A percentile compares a stretch with the other conserved stretches of the same genome.
Evolutionary conservation across 352 stramenopile genomes (phyloP).

Genomic region (Pseudoperonospora humuli): DNA sequence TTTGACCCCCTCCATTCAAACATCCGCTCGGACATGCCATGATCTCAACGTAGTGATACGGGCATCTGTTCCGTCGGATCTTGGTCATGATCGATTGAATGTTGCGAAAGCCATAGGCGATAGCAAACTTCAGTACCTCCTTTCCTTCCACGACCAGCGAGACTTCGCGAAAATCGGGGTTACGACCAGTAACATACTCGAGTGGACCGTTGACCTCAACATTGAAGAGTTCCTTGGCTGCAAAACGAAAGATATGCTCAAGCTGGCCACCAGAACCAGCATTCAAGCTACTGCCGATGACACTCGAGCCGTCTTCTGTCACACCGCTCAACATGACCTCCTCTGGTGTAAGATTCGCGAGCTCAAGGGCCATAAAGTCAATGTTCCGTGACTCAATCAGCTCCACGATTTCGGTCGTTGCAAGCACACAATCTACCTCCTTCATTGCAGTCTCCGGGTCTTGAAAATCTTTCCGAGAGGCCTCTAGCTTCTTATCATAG

Average conservation of each 20-base stretch:
- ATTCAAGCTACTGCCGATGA: constrained; percentile 58
- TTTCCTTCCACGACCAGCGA: constrained; percentile 58
- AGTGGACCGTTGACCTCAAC: constrained; percentile 78
- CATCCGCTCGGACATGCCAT: constrained; percentile 98
- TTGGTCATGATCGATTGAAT: constrained; percentile 93
- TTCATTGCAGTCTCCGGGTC: constrained; percentile 53
- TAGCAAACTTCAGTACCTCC: constrained; percentile 89
- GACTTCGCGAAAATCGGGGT: constrained; percentile 85
- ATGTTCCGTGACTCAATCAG: constrained; percentile 49
- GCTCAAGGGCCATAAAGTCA: constrained; percentile 58
- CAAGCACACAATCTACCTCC: constrained; percentile 94
- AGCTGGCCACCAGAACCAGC: constrained; percentile 84
- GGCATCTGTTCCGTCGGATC: constrained; percentile 84
- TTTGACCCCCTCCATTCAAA: constrained; percentile 94
- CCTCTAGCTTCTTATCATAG: constrained; percentile 99
- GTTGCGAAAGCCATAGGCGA: constrained; percentile 96
- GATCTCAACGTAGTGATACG: constrained; percentile 96
- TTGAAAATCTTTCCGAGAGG: constrained; percentile 87
- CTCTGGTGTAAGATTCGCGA: constrained; percentile 51
- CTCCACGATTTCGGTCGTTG: constrained; percentile 74
- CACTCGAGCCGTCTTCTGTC: constrained; percentile 35
- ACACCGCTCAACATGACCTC: constrained; percentile 69
- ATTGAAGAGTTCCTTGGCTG: constrained; percentile 85
- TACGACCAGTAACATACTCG: constrained; percentile 82
- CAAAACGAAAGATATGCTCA: constrained; percentile 89